A percentile compares a stretch with the other conserved stretches of the same genome.
Conservation (phyloP, 179 eudicot species). For the Amaranthus tricolor region DNA sequence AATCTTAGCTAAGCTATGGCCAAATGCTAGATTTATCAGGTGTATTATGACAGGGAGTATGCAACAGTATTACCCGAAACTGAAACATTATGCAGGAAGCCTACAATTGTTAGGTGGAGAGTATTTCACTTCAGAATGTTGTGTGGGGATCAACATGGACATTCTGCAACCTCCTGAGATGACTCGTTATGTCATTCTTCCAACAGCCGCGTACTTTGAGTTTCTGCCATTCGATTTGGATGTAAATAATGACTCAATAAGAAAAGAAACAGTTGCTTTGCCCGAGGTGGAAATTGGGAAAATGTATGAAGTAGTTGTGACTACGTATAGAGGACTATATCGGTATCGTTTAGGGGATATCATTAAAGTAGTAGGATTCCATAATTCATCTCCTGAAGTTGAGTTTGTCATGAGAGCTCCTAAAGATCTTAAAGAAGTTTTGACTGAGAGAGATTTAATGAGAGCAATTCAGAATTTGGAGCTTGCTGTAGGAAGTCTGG, state of each 20-base stretch:
- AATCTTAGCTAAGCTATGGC: slow-evolving; percentile 37
- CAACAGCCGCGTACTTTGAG: slow-evolving; percentile 47
- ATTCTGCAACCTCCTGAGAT: slow-evolving; percentile 34
- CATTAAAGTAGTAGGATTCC: slow-evolving; percentile 43
- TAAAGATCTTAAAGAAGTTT: slow-evolving; percentile 34
- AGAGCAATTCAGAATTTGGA: slow-evolving; percentile 33
- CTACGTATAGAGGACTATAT: slow-evolving; percentile 41
- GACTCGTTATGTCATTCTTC: slow-evolving; percentile 36
- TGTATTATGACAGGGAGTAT: slow-evolving; percentile 38
- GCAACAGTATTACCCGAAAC: slow-evolving; percentile 36
- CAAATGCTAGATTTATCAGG: slow-evolving; percentile 34
- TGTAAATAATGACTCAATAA: neutral
- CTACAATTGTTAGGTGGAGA: slow-evolving; percentile 36
- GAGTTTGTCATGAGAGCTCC: slow-evolving; percentile 51
- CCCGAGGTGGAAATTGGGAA: slow-evolving; percentile 43
- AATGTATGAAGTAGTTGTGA: slow-evolving; percentile 43
- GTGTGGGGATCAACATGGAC: slow-evolving; percentile 41
- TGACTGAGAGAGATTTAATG: slow-evolving; percentile 40
- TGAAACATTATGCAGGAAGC: slow-evolving; percentile 39
- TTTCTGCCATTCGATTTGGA: slow-evolving; percentile 32
- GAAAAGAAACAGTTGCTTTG: slow-evolving; percentile 30
- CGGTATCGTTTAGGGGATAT: slow-evolving; percentile 46
- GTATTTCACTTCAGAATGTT: slow-evolving; percentile 46
- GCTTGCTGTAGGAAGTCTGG: slow-evolving; percentile 18
- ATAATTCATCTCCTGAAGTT: slow-evolving; percentile 40